Percentiles rank a stretch among this genome's conserved stretches.
Conservation (phyloP, 176 grass and related monocot species). For the Tillandsia leiboldiana region DNA sequence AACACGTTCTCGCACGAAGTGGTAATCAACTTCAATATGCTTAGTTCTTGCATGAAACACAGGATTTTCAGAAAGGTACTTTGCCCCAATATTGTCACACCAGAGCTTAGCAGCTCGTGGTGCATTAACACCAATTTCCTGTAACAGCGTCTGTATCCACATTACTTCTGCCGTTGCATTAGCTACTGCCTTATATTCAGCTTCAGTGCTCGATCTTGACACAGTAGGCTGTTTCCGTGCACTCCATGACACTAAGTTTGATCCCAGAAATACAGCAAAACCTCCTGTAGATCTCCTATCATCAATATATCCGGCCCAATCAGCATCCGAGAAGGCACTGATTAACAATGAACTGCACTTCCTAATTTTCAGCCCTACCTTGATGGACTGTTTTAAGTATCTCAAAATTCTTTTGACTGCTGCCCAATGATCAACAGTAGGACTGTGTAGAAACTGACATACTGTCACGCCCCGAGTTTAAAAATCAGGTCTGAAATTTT, state of each 20-base stretch:
- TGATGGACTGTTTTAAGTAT: too few relatives aligned
- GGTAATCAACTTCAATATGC: conserved; percentile 17
- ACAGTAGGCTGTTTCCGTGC: conserved; percentile 10
- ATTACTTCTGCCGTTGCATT: conserved; percentile 5
- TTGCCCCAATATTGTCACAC: conserved; percentile 13
- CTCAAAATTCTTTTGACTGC: conserved; percentile 3
- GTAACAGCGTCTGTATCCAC: neutral
- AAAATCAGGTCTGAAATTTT: too few relatives aligned
- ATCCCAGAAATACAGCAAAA: neutral
- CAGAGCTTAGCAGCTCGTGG: neutral
- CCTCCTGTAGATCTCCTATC: conserved; percentile 4
- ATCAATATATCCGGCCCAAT: too few relatives aligned
- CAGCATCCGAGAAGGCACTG: too few relatives aligned
- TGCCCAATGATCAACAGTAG: neutral
- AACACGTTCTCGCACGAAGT: conserved; percentile 2
- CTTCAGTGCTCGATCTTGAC: conserved; percentile 3
- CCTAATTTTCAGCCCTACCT: too few relatives aligned
- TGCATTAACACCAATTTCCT: neutral
- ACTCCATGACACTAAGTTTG: neutral
- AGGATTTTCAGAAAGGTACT: neutral
- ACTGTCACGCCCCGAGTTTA: too few relatives aligned
- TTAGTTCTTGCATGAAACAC: conserved; percentile 14
- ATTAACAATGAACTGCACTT: too few relatives aligned
- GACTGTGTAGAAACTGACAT: conserved; percentile 1
- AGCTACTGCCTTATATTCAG: conserved; percentile 1